Evolutionary conservation across 1,284 basidiomycete genomes (phyloP).

Genomic region (Wallemia hederae): DNA sequence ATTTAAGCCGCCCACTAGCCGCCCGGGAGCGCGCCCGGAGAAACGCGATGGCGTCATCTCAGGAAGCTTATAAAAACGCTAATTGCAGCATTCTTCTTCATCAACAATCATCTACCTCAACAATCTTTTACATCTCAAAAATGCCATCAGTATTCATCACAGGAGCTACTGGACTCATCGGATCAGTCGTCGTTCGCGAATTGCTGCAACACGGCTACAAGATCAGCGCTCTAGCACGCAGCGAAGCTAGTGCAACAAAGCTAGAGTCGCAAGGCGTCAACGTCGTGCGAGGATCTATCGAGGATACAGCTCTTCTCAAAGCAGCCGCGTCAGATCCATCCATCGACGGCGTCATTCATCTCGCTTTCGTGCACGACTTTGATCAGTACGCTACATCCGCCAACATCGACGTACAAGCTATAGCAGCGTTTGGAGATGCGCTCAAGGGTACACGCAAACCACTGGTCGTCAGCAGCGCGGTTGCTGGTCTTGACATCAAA

Average conservation of each 20-base stretch:
- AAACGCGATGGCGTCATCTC: too few relatives aligned
- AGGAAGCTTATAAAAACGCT: too few relatives aligned
- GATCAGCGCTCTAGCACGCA: slow-evolving; percentile 11
- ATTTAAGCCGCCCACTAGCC: too few relatives aligned
- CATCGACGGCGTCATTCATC: slow-evolving; percentile 8
- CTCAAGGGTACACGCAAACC: slow-evolving; percentile 9
- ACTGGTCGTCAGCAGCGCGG: slow-evolving; percentile 6
- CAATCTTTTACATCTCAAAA: too few relatives aligned
- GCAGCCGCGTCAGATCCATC: not conserved
- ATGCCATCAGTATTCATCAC: slow-evolving; percentile 10
- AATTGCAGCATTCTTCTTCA: too few relatives aligned
- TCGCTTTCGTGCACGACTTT: slow-evolving; percentile 11
- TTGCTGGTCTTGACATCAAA: slow-evolving; percentile 2
- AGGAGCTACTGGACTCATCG: slow-evolving; percentile 11
- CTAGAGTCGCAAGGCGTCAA: slow-evolving; percentile 7
- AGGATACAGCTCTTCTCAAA: slow-evolving; percentile 9
- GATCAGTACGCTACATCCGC: slow-evolving; percentile 3
- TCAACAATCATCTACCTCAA: too few relatives aligned
- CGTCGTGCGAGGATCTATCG: slow-evolving; percentile 6
- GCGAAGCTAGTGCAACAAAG: slow-evolving; percentile 6
- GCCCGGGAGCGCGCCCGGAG: too few relatives aligned
- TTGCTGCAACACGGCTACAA: slow-evolving; percentile 10
- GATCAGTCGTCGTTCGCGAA: slow-evolving; percentile 6
- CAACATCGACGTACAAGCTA: slow-evolving; percentile 6
- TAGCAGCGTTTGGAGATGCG: slow-evolving; percentile 6